phyloP scores from a whole-genome alignment of 2,329 filamentous ascomycete genomes.

The Zalaria sp. region DNA sequence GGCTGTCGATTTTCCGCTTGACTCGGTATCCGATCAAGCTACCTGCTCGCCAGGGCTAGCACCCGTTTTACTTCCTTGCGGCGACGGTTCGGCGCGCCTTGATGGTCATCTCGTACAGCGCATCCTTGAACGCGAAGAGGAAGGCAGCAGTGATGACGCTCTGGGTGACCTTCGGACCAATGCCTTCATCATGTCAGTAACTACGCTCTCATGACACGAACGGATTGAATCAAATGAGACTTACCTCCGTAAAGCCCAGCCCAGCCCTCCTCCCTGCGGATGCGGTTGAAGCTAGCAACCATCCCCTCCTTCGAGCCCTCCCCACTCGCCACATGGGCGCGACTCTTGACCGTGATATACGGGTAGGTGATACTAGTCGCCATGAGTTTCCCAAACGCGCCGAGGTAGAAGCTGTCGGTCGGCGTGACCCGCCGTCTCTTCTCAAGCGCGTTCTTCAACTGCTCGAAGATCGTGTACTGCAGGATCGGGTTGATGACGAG shows the following conservation, averaged over 20 bases:
- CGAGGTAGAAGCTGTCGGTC: constrained; percentile 76
- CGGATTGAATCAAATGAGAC: constrained; percentile 13
- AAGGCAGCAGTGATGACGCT: constrained; percentile 93
- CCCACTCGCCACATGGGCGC: constrained; percentile 81
- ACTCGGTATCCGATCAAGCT: too few species aligned
- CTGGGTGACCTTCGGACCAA: constrained; percentile 91
- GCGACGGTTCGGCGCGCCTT: constrained; percentile 36
- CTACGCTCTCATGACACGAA: too few species aligned
- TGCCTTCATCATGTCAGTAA: constrained; percentile 41
- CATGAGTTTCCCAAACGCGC: constrained; percentile 85
- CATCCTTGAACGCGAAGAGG: constrained; percentile 96
- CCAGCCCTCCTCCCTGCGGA: constrained; percentile 83
- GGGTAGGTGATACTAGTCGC: constrained; percentile 92
- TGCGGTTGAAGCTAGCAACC: constrained; percentile 59
- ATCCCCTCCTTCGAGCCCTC: constrained; percentile 70
- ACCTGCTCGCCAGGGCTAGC: neutral
- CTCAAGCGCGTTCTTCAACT: constrained; percentile 86
- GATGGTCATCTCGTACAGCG: constrained; percentile 72
- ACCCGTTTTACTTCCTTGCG: neutral
- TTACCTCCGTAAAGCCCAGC: constrained; percentile 81
- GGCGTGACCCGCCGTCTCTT: constrained; percentile 64
- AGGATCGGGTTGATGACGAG: constrained; percentile 96
- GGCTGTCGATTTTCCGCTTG: too few species aligned
- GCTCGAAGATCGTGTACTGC: constrained; percentile 97
- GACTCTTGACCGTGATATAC: constrained; percentile 97